Evolutionary conservation across 257 asterid species (phyloP).

Genomic region (Capsicum chinense): DNA sequence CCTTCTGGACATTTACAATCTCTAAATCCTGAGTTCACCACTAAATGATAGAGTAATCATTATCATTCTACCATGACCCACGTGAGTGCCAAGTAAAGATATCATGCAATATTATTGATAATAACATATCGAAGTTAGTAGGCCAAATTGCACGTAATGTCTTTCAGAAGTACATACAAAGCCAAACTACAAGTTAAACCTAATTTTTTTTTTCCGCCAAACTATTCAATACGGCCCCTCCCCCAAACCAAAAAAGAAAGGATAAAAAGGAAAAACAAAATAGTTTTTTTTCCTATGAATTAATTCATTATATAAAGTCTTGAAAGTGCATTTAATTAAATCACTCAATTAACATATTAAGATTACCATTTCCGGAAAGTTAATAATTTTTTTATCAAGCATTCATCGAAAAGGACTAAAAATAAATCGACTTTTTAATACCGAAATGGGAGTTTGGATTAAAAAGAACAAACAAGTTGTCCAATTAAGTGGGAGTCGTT

Average conservation of each 20-base stretch:
- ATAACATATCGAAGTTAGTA: neutral
- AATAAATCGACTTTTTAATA: too few species aligned
- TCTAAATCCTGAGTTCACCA: too few species aligned
- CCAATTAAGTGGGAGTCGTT: too few species aligned
- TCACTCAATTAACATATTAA: neutral
- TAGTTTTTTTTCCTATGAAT: neutral
- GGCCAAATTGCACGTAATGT: neutral
- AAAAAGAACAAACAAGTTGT: too few species aligned
- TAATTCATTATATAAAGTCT: too few species aligned
- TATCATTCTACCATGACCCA: too few species aligned
- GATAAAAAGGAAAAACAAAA: neutral
- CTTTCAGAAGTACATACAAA: slow-evolving; percentile 8
- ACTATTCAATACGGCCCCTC: neutral
- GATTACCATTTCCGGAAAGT: neutral
- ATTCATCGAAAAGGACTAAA: neutral
- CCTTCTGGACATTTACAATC: too few species aligned
- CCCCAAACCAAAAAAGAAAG: too few species aligned
- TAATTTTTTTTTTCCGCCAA: neutral
- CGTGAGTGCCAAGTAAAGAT: neutral
- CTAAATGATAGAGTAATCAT: too few species aligned
- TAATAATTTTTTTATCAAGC: neutral
- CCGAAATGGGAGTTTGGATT: too few species aligned
- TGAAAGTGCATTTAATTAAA: neutral
- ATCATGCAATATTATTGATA: neutral
- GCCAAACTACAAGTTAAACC: neutral